Conservation (phyloP, 768 basidiomycete genomes). For the Mycena galopus region DNA sequence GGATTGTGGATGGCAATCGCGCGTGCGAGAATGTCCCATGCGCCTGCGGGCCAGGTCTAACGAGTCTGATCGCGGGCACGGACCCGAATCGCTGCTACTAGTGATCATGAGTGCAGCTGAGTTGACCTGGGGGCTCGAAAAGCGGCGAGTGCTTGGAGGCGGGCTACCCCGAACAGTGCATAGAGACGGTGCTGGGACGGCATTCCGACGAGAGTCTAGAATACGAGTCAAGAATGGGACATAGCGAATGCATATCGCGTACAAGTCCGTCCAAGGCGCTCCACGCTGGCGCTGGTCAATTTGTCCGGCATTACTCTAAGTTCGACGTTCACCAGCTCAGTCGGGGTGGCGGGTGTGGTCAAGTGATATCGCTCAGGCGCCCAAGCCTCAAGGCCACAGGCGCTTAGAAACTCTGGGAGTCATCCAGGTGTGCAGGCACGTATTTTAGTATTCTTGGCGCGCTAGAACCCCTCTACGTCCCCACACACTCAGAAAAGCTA, state of each 20-base stretch:
- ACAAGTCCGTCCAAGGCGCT: not conserved
- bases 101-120: not conserved
- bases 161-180: not conserved
- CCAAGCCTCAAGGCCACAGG: not conserved
- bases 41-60: not conserved
- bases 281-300: not conserved
- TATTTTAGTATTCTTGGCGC: not conserved
- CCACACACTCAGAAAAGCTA: too few species aligned
- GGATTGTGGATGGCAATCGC: not conserved
- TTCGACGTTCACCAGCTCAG: not conserved
- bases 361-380: not conserved
- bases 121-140: not conserved
- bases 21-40: not conserved
- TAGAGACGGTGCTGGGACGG: not conserved
- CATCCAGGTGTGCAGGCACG: not conserved
- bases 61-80: not conserved
- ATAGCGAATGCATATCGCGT: not conserved
- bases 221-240: not conserved
- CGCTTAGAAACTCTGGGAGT: not conserved
- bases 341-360: not conserved
- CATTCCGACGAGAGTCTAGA: not conserved
- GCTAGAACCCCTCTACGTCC: too few species aligned
- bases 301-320: not conserved
- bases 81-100: not conserved
- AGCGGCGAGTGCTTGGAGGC: not conserved